Evolutionary conservation across 371 early-diverging fungal species (phyloP), one percentile per base, ranked within the genome.

Genomic region (Mortierella sp.): DNA sequence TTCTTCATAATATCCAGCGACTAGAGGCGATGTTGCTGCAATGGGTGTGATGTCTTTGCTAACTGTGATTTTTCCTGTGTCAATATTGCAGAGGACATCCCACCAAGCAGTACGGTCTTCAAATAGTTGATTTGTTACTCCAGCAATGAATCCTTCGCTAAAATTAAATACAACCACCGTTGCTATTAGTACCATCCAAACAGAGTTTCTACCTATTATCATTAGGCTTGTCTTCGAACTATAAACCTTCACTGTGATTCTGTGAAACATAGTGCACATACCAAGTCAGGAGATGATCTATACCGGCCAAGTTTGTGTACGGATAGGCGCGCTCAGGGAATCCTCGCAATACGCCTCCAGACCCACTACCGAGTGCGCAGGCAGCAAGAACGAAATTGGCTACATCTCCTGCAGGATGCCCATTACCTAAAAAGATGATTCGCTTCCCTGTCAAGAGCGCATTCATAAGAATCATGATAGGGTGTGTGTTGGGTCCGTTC

Each of bases 101-200:
- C 97, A 98, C 97, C 97, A 96, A 56, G 90, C 87, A 13, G 93
- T 89, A 59, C 96, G 93, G 70, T 96, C 95, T 72, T 96, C 96
- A 82, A 97, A 96, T 0, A 95, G 89, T 22, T 96, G 96, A 84
- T 98, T 97, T 0, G 97, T 96, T 5, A 97, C 97, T 23, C 98
- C 98, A 3, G 98, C 98, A 83, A 98, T 96, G 77, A 93, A 97
- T 1, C 97, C 97, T 40, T 95, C 91, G 59, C 94, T 94, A 51
- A 32, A 59, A 22, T 37, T 19, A n/a, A 37, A 10, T 8, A 31
- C 58, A 58, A 6, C 6, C 6, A 40, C 6, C 13, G 40, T 40
- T 40, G 40, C 13, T 13, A 13, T 40, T 40, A 40, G 13, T 40
- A n/a, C n/a, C n/a, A n/a, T n/a, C n/a, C n/a, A n/a, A n/a, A n/a